phyloP scores from a whole-genome alignment of 306 rosid species.

The Vigna angularis region DNA sequence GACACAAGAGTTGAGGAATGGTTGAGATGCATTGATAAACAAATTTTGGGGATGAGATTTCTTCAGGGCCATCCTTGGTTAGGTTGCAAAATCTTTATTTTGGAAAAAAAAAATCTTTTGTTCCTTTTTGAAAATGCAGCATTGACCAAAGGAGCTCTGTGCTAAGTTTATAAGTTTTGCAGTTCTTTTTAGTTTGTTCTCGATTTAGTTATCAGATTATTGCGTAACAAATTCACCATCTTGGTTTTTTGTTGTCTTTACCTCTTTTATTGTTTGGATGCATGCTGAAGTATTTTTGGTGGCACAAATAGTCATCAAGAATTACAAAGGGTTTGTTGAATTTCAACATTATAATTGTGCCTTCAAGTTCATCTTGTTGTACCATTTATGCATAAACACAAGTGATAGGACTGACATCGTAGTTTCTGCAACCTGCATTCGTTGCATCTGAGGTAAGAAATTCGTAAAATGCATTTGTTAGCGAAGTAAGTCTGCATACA shows the following conservation, averaged over 20 bases:
- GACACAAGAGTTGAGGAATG: conserved; percentile 51
- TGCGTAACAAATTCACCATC: neutral
- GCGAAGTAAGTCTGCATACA: neutral
- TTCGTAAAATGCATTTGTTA: neutral
- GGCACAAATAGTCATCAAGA: neutral
- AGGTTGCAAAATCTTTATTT: conserved; percentile 38
- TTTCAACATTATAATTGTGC: conserved; percentile 15
- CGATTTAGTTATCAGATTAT: conserved; percentile 26
- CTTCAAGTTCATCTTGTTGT: neutral
- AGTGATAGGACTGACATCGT: neutral
- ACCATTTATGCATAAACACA: neutral
- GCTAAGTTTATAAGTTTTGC: conserved; percentile 28
- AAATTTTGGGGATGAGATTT: conserved; percentile 33
- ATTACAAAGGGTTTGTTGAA: conserved; percentile 31
- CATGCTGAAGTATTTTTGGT: neutral
- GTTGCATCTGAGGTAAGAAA: neutral
- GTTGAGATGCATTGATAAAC: conserved; percentile 29
- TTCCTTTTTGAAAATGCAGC: conserved; percentile 36
- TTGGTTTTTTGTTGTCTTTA: neutral
- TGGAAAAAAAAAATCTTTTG: conserved; percentile 7
- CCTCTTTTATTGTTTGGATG: neutral
- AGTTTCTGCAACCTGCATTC: neutral
- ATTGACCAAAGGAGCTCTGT: conserved; percentile 1
- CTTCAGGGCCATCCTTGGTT: conserved; percentile 12
- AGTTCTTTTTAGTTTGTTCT: conserved; percentile 16